These are phyloP conservation scores for Sphaerobolus stellatus DNA, from an alignment of 1,284 basidiomycete species.

Conservation along the genomic window DNA sequence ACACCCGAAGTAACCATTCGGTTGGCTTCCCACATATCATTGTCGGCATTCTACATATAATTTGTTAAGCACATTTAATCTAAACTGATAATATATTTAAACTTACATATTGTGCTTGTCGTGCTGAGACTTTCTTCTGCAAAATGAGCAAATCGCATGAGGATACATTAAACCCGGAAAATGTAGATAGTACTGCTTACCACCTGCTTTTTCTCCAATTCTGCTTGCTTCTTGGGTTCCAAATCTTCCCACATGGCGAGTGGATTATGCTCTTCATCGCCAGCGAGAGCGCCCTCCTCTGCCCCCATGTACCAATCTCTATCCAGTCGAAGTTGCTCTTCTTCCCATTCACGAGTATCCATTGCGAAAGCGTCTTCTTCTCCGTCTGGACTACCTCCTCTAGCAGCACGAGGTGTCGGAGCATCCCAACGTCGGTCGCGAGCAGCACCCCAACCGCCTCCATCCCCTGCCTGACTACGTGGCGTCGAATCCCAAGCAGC, in stretches of 20 bases:
- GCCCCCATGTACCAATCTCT: conserved; percentile 93
- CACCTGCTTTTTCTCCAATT: conserved; percentile 76
- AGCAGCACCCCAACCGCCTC: conserved; percentile 56
- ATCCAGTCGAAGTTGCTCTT: conserved; percentile 86
- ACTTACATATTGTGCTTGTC: conserved; percentile 90
- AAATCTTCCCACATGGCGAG: conserved; percentile 90
- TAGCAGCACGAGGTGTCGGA: conserved; percentile 71
- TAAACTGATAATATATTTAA: neutral
- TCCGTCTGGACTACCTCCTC: conserved; percentile 63
- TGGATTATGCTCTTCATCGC: conserved; percentile 90
- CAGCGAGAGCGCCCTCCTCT: conserved; percentile 81
- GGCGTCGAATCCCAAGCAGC: conserved; percentile 91
- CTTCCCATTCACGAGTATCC: conserved; percentile 88
- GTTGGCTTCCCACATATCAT: conserved; percentile 98
- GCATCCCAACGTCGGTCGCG: conserved; percentile 78
- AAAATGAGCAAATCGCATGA: conserved; percentile 13
- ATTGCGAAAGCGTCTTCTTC: conserved; percentile 57
- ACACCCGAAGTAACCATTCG: conserved; percentile 96
- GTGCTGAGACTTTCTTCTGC: conserved; percentile 83
- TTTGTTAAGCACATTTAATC: conserved; percentile 13
- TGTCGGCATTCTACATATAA: conserved; percentile 81
- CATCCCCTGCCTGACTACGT: conserved; percentile 35
- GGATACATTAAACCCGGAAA: neutral
- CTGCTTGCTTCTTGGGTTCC: conserved; percentile 67
- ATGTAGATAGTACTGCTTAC: conserved; percentile 48